Percentiles rank a stretch among this genome's conserved stretches.
Conservation (phyloP, 495 filamentous ascomycete species). For the Podospora anserina region DNA sequence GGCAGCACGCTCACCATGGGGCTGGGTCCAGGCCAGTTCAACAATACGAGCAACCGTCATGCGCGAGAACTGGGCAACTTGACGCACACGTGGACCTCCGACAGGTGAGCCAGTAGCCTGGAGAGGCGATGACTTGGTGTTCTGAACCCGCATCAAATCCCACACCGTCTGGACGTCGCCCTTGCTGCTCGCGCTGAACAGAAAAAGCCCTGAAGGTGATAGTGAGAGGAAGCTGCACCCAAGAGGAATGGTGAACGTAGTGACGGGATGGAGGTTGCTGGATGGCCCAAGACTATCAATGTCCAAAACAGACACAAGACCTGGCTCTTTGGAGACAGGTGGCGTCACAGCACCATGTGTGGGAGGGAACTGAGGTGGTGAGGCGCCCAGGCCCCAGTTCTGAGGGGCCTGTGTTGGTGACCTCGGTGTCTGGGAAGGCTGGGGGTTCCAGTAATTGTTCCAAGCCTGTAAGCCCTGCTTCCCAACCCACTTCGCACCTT, state of each 20-base stretch:
- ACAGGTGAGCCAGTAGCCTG: slow-evolving; percentile 38
- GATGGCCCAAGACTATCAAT: slow-evolving; percentile 57
- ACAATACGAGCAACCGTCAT: slow-evolving; percentile 87
- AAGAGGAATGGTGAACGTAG: slow-evolving; percentile 74
- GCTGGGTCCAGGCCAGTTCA: slow-evolving; percentile 82
- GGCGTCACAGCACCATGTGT: slow-evolving; percentile 61
- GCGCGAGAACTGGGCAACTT: slow-evolving; percentile 80
- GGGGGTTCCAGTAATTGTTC: slow-evolving; percentile 79
- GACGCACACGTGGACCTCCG: slow-evolving; percentile 58
- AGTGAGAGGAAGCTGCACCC: slow-evolving; percentile 93
- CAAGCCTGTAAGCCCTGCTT: slow-evolving; percentile 82
- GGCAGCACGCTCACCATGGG: slow-evolving; percentile 74
- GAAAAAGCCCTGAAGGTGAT: slow-evolving; percentile 73
- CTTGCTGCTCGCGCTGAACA: slow-evolving; percentile 87
- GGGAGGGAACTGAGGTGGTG: slow-evolving; percentile 63
- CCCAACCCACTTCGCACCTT: slow-evolving; percentile 80
- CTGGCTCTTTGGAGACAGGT: slow-evolving; percentile 60
- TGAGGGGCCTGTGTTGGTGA: slow-evolving; percentile 33
- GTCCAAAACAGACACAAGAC: slow-evolving; percentile 82
- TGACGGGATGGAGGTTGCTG: slow-evolving; percentile 57
- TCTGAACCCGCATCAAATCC: slow-evolving; percentile 77
- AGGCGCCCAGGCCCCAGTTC: slow-evolving; percentile 37
- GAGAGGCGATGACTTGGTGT: slow-evolving; percentile 52
- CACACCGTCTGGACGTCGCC: slow-evolving; percentile 90
- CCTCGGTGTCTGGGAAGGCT: slow-evolving; percentile 39